These are phyloP conservation scores for Cyclocybe aegerita DNA, from an alignment of 768 basidiomycete species.

Conservation along the genomic window DNA sequence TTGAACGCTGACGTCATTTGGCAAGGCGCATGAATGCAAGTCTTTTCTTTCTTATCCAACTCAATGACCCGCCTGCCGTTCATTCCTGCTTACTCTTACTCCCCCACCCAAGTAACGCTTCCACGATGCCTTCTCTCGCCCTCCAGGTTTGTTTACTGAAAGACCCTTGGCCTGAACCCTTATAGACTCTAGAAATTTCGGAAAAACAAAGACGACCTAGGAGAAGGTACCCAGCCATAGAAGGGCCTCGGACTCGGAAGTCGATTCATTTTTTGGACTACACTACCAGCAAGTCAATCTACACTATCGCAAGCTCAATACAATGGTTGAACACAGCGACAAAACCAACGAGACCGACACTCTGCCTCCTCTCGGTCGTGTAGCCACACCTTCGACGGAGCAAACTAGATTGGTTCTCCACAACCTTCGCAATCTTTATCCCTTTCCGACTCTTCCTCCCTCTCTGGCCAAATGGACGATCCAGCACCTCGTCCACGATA, in stretches of 20 bases:
- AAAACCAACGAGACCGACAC: slow-evolving; percentile 40
- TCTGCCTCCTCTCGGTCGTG: slow-evolving; percentile 58
- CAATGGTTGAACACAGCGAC: background rate
- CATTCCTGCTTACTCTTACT: background rate
- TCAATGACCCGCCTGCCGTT: too few relatives aligned
- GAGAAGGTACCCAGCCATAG: too few relatives aligned
- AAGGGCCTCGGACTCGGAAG: too few relatives aligned
- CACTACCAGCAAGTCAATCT: too few relatives aligned
- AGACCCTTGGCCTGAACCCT: slow-evolving; percentile 31
- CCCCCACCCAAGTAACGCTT: slow-evolving; percentile 13
- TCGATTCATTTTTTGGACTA: too few relatives aligned
- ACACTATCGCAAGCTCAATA: too few relatives aligned
- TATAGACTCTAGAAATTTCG: slow-evolving; percentile 12
- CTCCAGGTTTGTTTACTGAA: slow-evolving; percentile 44
- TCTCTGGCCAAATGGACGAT: slow-evolving; percentile 27
- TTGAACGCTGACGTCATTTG: too few relatives aligned
- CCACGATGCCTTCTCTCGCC: slow-evolving; percentile 50
- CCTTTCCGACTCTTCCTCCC: slow-evolving; percentile 21
- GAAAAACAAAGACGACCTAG: too few relatives aligned
- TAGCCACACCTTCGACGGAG: slow-evolving; percentile 31
- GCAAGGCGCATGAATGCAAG: too few relatives aligned
- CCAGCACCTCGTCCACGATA: slow-evolving; percentile 35
- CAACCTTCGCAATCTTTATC: slow-evolving; percentile 49
- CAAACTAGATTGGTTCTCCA: slow-evolving; percentile 39
- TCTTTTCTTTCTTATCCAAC: too few relatives aligned